Conservation (phyloP, 1,284 basidiomycete species). For the Hymenochaete sp. region DNA sequence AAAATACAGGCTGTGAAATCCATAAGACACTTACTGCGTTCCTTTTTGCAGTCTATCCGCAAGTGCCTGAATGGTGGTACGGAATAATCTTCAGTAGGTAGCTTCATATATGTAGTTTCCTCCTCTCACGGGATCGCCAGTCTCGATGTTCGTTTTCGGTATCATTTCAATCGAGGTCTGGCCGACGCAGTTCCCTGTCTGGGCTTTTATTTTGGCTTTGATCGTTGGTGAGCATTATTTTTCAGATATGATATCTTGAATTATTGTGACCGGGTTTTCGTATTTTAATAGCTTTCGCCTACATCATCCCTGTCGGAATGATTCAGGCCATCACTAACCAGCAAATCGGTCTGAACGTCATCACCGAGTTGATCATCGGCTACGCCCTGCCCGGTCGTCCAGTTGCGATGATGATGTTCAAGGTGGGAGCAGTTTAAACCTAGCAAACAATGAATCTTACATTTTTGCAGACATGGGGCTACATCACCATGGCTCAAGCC, state of each 20-base stretch:
- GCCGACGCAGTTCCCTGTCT: conserved; percentile 30
- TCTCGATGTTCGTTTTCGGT: conserved; percentile 27
- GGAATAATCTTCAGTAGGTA: conserved; percentile 16
- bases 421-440: conserved; percentile 25
- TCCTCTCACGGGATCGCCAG: not conserved
- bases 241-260: not conserved
- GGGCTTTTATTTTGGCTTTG: conserved; percentile 30
- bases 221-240: conserved; percentile 21
- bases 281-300: conserved; percentile 29
- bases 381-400: conserved; percentile 29
- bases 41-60: conserved; percentile 10
- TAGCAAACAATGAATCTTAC: conserved; percentile 36
- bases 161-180: conserved; percentile 28
- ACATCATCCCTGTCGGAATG: conserved; percentile 40
- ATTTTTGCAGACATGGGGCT: conserved; percentile 27
- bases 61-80: conserved; percentile 24
- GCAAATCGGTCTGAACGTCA: conserved; percentile 35
- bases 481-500: conserved; percentile 27
- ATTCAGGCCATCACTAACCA: conserved; percentile 39
- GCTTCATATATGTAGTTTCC: not conserved
- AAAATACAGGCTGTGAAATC: conserved; percentile 10
- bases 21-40: too few species aligned
- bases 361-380: conserved; percentile 41
- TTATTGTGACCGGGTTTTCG: too few species aligned
- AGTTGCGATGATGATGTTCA: conserved; percentile 34